Conservation (phyloP, 2,329 filamentous ascomycete species). For the Penicillium sclerotiorum region DNA sequence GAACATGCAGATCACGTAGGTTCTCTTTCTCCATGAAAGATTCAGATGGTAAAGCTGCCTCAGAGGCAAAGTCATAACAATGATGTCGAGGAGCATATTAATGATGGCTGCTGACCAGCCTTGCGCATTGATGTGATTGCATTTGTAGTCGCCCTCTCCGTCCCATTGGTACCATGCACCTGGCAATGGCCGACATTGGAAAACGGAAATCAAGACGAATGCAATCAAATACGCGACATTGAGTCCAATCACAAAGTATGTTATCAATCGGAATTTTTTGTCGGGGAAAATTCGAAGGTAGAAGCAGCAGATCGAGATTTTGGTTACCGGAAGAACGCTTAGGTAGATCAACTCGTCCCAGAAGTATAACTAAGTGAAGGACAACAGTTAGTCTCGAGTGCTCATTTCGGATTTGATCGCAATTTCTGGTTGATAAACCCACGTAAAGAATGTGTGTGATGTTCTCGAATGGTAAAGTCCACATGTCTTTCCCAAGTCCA, state of each 20-base stretch:
- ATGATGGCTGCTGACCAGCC: conserved; percentile 39
- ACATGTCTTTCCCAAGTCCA: conserved; percentile 50
- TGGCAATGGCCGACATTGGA: conserved; percentile 41
- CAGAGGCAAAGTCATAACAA: conserved; percentile 34
- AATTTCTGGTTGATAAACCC: conserved; percentile 1
- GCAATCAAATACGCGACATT: conserved; percentile 32
- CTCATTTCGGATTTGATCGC: too few relatives aligned
- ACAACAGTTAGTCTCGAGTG: conserved; percentile 9
- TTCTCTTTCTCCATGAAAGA: conserved; percentile 33
- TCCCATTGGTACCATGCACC: conserved; percentile 48
- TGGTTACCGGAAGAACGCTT: conserved; percentile 35
- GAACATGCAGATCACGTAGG: conserved; percentile 40
- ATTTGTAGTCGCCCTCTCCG: conserved; percentile 35
- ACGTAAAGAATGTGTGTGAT: conserved; percentile 47
- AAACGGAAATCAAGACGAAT: conserved; percentile 40
- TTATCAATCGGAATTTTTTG: conserved; percentile 33
- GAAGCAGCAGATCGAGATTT: conserved; percentile 38
- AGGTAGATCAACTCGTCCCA: conserved; percentile 37
- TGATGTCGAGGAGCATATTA: conserved; percentile 35
- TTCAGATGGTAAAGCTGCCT: conserved; percentile 29
- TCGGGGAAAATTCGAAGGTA: conserved; percentile 49
- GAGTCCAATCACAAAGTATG: conserved; percentile 35
- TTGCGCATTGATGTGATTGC: conserved; percentile 42
- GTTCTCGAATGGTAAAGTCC: conserved; percentile 47
- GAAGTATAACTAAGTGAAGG: conserved; percentile 34